Base-by-base conservation (phyloP, 305 asterid genomes). In the Fraxinus platypoda region DNA sequence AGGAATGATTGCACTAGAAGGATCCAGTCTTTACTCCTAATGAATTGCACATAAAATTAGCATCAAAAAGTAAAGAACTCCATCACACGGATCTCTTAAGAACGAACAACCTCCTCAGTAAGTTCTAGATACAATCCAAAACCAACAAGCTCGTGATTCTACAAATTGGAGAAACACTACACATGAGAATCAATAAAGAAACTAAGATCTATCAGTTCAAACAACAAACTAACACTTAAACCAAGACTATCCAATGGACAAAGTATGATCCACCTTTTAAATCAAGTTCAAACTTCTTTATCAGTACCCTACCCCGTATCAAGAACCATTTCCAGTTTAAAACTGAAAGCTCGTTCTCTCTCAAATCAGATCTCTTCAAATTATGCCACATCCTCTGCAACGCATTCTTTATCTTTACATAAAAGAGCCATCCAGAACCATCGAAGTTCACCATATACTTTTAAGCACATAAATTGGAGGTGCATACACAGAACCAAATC, bases 361-460 rank as follows among this genome's bases (percentile, higher is more conserved):
- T 34, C 86, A 78, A 74, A 54, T 37, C 91, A 87, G 88, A 89
- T 89, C 90, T 79, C 80, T 81, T 83, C 82, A 30, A 59, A 64
- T 70, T 57, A 71, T 28, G 70, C 34, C 28, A 31, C 52, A 26
- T 72, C 7, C 46, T 31, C 66, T 74, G 72, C 79, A 74, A 15
- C 73, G 11, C 64, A 82, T 77, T 75, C 13, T 6, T 35, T 43
- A 1, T 79, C 77, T 57, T 35, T 25, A 31, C 26, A 26, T 12
- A 70, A 13, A 78, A 72, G 28, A 2, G n/a, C 12, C 72, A 71
- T 62, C 59, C 49, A 41, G 12, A 78, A 78, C 31, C 21, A 81
- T 35, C 30, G 12, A 43, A 78, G 26, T 21, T 64, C 52, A 43
- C 43, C 9, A 23, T 68, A 57, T 68, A 25, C 8, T 30, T 13